Conservation (phyloP, 2,329 filamentous ascomycete species). For the Grosmannia penicillata region DNA sequence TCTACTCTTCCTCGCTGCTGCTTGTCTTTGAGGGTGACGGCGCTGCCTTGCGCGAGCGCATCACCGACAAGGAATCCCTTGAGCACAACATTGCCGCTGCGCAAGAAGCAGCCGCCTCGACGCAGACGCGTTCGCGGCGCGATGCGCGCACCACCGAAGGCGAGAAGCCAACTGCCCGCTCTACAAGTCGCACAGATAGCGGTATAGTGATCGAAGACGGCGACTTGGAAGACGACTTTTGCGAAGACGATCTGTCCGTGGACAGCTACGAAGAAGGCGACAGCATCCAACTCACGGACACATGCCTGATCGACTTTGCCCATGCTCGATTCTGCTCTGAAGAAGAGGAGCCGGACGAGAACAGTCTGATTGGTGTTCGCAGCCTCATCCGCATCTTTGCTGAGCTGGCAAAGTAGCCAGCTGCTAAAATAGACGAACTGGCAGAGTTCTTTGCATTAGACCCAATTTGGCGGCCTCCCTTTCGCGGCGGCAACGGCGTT, state of each 20-base stretch:
- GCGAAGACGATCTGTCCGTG: constrained; percentile 25
- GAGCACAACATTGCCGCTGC: too few species aligned
- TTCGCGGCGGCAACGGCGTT: too few species aligned
- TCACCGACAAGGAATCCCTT: constrained; percentile 35
- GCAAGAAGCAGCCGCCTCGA: constrained; percentile 11
- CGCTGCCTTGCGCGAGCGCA: constrained; percentile 32
- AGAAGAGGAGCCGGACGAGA: constrained; percentile 75
- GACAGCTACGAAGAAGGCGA: constrained; percentile 21
- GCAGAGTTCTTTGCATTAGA: too few species aligned
- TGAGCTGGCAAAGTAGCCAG: constrained; percentile 28
- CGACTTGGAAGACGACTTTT: constrained; percentile 34
- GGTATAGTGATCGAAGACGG: constrained; percentile 35
- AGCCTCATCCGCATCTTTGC: constrained; percentile 59
- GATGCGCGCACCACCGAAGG: constrained; percentile 8
- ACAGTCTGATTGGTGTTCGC: constrained; percentile 58
- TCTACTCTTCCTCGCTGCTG: constrained; percentile 48
- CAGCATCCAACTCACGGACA: not conserved
- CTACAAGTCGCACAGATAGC: constrained; percentile 36
- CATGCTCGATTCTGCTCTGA: constrained; percentile 77
- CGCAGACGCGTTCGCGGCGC: constrained; percentile 4
- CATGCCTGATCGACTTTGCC: constrained; percentile 94
- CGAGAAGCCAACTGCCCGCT: constrained; percentile 13
- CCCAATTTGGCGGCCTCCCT: too few species aligned
- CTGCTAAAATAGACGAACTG: too few species aligned
- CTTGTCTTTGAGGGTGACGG: constrained; percentile 53